Base-by-base conservation (phyloP, 306 rosid species). In the Casuarina glauca region DNA sequence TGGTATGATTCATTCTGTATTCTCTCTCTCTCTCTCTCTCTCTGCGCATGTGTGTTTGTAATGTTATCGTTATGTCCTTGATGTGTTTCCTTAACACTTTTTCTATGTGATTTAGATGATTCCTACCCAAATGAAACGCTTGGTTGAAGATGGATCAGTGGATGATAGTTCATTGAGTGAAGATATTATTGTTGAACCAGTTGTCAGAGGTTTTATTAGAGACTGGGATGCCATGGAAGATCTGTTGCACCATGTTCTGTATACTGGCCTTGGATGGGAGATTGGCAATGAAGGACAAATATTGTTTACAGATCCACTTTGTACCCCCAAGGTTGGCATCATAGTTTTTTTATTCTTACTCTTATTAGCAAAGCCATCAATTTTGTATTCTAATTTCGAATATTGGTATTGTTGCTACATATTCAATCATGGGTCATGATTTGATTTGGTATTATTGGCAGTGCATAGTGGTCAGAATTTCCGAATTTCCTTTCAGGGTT, bases 161-260 rank as follows among this genome's bases (percentile, higher is more conserved):
- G 76, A 70, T 54, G 96, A 88, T 38, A 63, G 48, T 81, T 80
- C 98, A 20, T 9, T 75, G 42, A 50, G 52, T 70, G 94, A 90
- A 32, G 89, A 80, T 42, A 78, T 85, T 70, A 79, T 85, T n/a
- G 78, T 92, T 35, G 93, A 94, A 66, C 98, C 97, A 0, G 91
- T 94, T 13, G 91, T 76, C 81, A 88, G 94, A 44, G 96, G 96
- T 36, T 81, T 86, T 74, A 70, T 94, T 50, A 92, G 86, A 74
- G 98, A 95, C 73, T 95, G 99, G 99, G 99, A 95, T 85, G 97
- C 99, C 20, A 82, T 95, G 92, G 99, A 95, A 83, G 99, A 95
- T 81, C 82, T 95, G 81, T 86, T 95, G 89, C 90, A 90, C 81
- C 89, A 95, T 88, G 86, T 93, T 32, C 81, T 95, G 52, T 95